These are phyloP conservation scores for Daldinia decipiens DNA, from an alignment of 495 filamentous ascomycete genomes.

Conservation along the genomic window DNA sequence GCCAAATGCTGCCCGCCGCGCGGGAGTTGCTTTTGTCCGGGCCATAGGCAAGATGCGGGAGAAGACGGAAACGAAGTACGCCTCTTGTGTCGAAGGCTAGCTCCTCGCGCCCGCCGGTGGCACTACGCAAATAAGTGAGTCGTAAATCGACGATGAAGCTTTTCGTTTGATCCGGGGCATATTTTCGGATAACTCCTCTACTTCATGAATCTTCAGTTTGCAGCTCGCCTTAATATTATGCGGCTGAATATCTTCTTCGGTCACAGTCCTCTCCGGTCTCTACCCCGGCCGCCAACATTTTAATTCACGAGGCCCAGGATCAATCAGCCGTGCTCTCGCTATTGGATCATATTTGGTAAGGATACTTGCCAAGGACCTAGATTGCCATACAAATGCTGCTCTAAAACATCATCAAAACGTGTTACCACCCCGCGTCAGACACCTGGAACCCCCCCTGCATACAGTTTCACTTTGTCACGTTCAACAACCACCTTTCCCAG, in stretches of 20 bases:
- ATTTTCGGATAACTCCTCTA: background rate
- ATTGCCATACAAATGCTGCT: conserved; percentile 10
- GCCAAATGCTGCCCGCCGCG: conserved; percentile 15
- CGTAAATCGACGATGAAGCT: background rate
- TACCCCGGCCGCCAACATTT: conserved; percentile 4
- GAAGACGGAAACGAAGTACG: background rate
- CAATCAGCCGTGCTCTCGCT: background rate
- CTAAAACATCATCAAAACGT: conserved; percentile 40
- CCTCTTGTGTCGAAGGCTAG: background rate
- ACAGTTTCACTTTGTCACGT: background rate
- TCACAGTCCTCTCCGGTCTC: conserved; percentile 1
- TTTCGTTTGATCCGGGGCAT: background rate
- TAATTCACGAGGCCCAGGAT: background rate
- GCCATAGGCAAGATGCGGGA: conserved; percentile 11
- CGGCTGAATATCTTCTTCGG: conserved; percentile 16
- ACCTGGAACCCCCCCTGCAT: conserved; percentile 36
- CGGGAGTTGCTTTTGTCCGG: conserved; percentile 7
- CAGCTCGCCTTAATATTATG: conserved; percentile 31
- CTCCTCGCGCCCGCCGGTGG: conserved; percentile 13
- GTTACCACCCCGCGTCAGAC: conserved; percentile 25
- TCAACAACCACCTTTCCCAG: background rate
- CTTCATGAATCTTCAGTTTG: background rate
- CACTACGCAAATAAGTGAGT: conserved; percentile 3
- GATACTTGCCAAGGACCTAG: conserved; percentile 4
- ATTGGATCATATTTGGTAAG: conserved; percentile 6